Evolutionary conservation across 73 alveolate genomes (phyloP).

Genomic region (Paramecium sonneborni): DNA sequence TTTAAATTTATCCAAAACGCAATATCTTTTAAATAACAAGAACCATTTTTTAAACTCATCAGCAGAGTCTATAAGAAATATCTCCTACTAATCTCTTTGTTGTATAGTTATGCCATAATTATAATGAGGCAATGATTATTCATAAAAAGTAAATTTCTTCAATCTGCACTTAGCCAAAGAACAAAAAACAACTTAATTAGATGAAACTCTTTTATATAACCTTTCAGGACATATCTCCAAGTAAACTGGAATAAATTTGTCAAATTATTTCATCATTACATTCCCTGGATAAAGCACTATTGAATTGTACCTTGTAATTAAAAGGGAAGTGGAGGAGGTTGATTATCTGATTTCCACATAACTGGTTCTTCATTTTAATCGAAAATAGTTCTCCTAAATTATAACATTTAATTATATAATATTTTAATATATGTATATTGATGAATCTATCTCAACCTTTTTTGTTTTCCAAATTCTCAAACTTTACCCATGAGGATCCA

Average conservation of each 20-base stretch:
- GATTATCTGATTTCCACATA: background rate
- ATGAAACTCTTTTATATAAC: background rate
- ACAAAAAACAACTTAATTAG: background rate
- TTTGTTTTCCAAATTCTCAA: slow-evolving; percentile 26
- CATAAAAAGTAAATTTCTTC: slow-evolving; percentile 18
- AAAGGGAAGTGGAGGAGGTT: background rate
- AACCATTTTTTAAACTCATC: slow-evolving; percentile 47
- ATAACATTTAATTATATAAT: background rate
- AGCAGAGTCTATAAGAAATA: slow-evolving; percentile 4
- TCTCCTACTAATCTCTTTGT: background rate
- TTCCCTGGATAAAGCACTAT: background rate
- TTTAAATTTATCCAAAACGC: slow-evolving; percentile 32
- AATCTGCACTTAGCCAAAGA: background rate
- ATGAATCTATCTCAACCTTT: background rate
- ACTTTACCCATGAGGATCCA: slow-evolving; percentile 50
- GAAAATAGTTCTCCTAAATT: background rate
- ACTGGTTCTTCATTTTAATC: background rate
- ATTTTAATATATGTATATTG: background rate
- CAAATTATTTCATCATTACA: background rate
- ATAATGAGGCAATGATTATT: background rate
- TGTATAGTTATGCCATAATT: slow-evolving; percentile 6
- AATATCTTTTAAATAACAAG: slow-evolving; percentile 5
- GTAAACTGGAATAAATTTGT: background rate
- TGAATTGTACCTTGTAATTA: background rate
- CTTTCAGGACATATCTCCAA: slow-evolving; percentile 25